A percentile compares a stretch with the other conserved stretches of the same genome.
Evolutionary conservation across 805 yeast species (phyloP).

Genomic region (Myxozyma nipponensis): DNA sequence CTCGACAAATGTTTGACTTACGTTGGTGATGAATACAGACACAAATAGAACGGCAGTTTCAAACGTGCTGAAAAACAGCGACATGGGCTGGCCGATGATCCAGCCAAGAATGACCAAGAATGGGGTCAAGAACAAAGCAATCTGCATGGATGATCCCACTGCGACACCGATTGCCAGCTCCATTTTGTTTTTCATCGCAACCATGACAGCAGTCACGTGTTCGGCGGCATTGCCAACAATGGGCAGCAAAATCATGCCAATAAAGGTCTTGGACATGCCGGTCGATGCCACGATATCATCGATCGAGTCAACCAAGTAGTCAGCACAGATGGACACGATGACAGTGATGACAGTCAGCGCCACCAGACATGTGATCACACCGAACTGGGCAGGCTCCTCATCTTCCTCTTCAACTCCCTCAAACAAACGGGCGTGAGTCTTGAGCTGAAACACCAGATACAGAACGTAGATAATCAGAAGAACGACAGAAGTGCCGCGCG

Average conservation of each 20-base stretch:
- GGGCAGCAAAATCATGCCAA: slow-evolving; percentile 89
- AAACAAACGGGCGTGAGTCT: slow-evolving; percentile 54
- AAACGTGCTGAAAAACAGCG: slow-evolving; percentile 82
- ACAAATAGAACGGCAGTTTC: slow-evolving; percentile 91
- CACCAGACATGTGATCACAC: slow-evolving; percentile 45
- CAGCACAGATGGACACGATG: slow-evolving; percentile 86
- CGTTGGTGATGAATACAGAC: slow-evolving; percentile 78
- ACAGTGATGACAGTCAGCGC: slow-evolving; percentile 63
- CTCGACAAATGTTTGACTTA: slow-evolving; percentile 33
- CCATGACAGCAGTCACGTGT: slow-evolving; percentile 93
- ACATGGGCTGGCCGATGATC: slow-evolving; percentile 87
- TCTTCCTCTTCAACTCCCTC: slow-evolving; percentile 34
- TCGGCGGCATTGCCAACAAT: slow-evolving; percentile 99
- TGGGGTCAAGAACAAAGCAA: slow-evolving; percentile 93
- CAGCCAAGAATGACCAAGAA: slow-evolving; percentile 94
- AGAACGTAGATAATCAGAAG: slow-evolving; percentile 71
- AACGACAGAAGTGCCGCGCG: slow-evolving; percentile 82
- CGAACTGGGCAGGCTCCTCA: slow-evolving; percentile 38
- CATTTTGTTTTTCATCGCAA: slow-evolving; percentile 95
- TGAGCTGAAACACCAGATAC: slow-evolving; percentile 81
- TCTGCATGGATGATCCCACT: slow-evolving; percentile 91
- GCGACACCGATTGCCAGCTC: slow-evolving; percentile 97
- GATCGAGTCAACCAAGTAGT: slow-evolving; percentile 87
- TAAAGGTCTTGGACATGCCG: slow-evolving; percentile 89
- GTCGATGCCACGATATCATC: slow-evolving; percentile 80